Conservation (phyloP, 2,329 filamentous ascomycete species). For the Teratosphaeria zuluensis region DNA sequence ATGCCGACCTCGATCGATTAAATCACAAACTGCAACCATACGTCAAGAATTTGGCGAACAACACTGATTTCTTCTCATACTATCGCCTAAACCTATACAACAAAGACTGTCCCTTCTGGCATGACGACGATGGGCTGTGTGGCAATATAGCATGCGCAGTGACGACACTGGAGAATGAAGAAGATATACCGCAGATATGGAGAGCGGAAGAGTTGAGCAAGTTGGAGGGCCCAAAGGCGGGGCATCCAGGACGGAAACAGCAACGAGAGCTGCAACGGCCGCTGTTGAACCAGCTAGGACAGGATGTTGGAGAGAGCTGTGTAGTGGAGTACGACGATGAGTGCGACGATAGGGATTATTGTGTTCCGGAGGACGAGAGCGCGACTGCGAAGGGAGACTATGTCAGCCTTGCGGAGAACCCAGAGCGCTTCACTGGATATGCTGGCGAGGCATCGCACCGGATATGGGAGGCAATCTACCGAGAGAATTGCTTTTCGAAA, state of each 20-base stretch:
- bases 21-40: slow-evolving; percentile 69
- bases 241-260: slow-evolving; percentile 68
- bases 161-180: slow-evolving; percentile 87
- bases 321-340: slow-evolving; percentile 97
- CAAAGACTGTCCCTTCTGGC: slow-evolving; percentile 93
- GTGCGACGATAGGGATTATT: slow-evolving; percentile 94
- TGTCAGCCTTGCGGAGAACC: slow-evolving; percentile 85
- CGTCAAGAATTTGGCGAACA: slow-evolving; percentile 69
- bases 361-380: slow-evolving; percentile 88
- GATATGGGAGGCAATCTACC: slow-evolving; percentile 94
- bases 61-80: slow-evolving; percentile 96
- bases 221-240: slow-evolving; percentile 80
- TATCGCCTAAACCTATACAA: slow-evolving; percentile 93
- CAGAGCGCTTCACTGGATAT: slow-evolving; percentile 92
- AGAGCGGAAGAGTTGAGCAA: slow-evolving; percentile 85
- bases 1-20: slow-evolving; percentile 75
- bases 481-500: slow-evolving; percentile 84
- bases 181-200: slow-evolving; percentile 88
- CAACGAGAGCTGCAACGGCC: slow-evolving; percentile 65
- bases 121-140: slow-evolving; percentile 85
- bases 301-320: slow-evolving; percentile 85
- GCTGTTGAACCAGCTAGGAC: slow-evolving; percentile 72
- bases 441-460: slow-evolving; percentile 72
- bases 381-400: slow-evolving; percentile 84
- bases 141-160: slow-evolving; percentile 96